Conservation (phyloP, 1,284 basidiomycete genomes). For the Xanthoconium separans region DNA sequence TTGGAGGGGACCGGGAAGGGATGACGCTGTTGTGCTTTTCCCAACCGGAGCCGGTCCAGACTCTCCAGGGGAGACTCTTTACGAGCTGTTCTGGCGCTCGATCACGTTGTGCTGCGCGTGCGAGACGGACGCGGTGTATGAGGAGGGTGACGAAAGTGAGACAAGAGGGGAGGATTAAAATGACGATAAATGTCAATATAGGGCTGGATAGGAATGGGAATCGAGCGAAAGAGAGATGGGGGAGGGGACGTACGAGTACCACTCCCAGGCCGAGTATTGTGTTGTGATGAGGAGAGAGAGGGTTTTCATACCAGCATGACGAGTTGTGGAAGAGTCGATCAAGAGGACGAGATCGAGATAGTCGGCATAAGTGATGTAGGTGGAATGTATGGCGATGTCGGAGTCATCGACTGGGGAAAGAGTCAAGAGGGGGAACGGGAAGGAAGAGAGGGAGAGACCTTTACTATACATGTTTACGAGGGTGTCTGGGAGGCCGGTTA, state of each 20-base stretch:
- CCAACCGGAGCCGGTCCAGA: slow-evolving; percentile 78
- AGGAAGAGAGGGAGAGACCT: slow-evolving; percentile 43
- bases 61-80: slow-evolving; percentile 70
- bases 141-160: slow-evolving; percentile 81
- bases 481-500: slow-evolving; percentile 70
- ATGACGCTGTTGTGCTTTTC: slow-evolving; percentile 63
- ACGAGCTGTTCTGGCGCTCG: slow-evolving; percentile 80
- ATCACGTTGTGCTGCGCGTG: slow-evolving; percentile 74
- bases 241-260: slow-evolving; percentile 68
- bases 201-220: slow-evolving; percentile 47
- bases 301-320: slow-evolving; percentile 69
- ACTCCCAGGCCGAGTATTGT: slow-evolving; percentile 79
- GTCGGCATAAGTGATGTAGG: slow-evolving; percentile 73
- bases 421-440: not conserved
- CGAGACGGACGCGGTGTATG: slow-evolving; percentile 74
- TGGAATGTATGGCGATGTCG: slow-evolving; percentile 68
- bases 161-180: slow-evolving; percentile 77
- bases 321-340: slow-evolving; percentile 70
- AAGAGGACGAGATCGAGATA: slow-evolving; percentile 58
- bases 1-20: slow-evolving; percentile 26
- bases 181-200: slow-evolving; percentile 76
- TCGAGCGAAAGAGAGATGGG: slow-evolving; percentile 7
- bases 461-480: slow-evolving; percentile 90
- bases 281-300: slow-evolving; percentile 75
- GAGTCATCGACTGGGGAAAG: slow-evolving; percentile 61